phyloP scores from a whole-genome alignment of 192 early-diverging fungal genomes.

The Glomus cerebriforme region DNA sequence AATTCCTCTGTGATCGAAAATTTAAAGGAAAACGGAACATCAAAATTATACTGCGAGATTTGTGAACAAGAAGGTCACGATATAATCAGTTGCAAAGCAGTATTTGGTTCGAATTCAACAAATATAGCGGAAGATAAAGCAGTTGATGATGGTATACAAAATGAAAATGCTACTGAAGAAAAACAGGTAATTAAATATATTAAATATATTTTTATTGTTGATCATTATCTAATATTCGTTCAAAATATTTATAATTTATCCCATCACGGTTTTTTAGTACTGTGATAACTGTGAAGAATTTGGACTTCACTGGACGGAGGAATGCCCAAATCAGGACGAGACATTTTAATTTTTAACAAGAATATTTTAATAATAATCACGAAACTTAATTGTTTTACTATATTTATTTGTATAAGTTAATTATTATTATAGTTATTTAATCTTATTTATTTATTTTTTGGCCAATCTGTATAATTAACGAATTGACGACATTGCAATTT shows the following conservation, averaged over 20 bases:
- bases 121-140: not conserved
- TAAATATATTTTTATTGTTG: not conserved
- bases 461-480: no score
- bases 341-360: constrained; percentile 50
- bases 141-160: not conserved
- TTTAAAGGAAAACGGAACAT: not conserved
- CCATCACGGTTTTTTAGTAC: constrained; percentile 45
- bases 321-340: constrained; percentile 73
- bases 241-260: not conserved
- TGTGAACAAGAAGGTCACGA: constrained; percentile 69
- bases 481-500: no score
- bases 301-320: constrained; percentile 67
- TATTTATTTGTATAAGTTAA: not conserved
- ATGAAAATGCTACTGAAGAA: constrained; percentile 35
- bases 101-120: constrained; percentile 39
- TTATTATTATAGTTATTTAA: not conserved
- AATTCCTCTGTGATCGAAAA: not conserved
- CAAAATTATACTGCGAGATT: constrained; percentile 60
- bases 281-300: constrained; percentile 80
- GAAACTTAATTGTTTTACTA: no score
- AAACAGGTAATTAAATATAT: constrained; percentile 53
- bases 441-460: not conserved
- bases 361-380: not conserved
- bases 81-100: constrained; percentile 59
- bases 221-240: not conserved